Evolutionary conservation across 2,329 filamentous ascomycete genomes (phyloP), one percentile per base, ranked within the genome.

Genomic region (Pestalotiopsis sp.): DNA sequence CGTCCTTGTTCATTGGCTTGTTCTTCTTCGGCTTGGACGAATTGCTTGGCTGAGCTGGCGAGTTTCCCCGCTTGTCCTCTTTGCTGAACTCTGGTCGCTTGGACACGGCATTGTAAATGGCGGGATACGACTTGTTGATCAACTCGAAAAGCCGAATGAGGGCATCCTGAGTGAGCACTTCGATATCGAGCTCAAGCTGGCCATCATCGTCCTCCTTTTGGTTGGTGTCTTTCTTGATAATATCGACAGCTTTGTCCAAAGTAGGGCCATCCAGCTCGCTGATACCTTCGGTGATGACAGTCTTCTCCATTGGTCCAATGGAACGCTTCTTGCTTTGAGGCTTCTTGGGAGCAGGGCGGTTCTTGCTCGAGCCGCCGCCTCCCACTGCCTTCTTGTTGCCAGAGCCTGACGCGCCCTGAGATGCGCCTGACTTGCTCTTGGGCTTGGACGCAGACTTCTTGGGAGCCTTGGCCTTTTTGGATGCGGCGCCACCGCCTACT

Each of bases 141-240:
- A 85, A 75, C 27, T 84, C 82, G 61, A 83, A 84, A n/a, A 78
- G 81, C 76, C 85, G 88, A 52, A 81, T 78, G 0, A 90, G 79
- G 0, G 87, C 87, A n/a, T 87, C 86, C 36, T 82, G 80, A 31
- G 85, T 87, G 2, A 90, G 81, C 70, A 85, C 82, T 68, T 90
- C 87, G 63, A 90, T 89, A 63, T 90, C 87, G 23, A 90, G 76
- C 77, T 90, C 87, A 25, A 90, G 82, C 69, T 89, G 87, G 67
- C 87, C 87, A 25, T 85, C 85, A 39, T 85, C 87, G 71, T 88
- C 89, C 77, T 90, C 87, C 86, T 88, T 59, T 56, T 82, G 93
- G 83, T 84, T 93, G 80, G 83, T 97, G 73, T 97, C 95, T 72
- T 89, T 90, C 79, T 97, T 94, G 77, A 99, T 98, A 71, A 98